A percentile compares a stretch with the other conserved stretches of the same genome.
Evolutionary conservation across 1,284 basidiomycete species (phyloP).

Genomic region (Fomitopsis pinicola): DNA sequence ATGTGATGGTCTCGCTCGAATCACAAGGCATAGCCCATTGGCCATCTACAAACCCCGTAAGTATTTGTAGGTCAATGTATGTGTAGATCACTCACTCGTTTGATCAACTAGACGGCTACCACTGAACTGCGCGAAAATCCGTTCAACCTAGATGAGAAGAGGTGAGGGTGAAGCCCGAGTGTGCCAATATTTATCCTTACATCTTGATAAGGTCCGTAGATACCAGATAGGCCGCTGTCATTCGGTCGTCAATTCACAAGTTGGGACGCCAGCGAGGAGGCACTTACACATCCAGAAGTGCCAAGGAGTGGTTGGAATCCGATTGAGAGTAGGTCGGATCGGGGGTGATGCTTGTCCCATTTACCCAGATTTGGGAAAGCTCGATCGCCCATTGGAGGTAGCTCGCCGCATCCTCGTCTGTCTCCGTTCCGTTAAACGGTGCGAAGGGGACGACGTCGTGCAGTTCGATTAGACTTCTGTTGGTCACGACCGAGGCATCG

Average conservation of each 20-base stretch:
- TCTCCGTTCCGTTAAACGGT: conserved; percentile 45
- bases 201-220: conserved; percentile 80
- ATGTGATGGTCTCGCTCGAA: conserved; percentile 59
- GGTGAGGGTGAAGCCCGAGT: neutral
- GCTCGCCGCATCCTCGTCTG: conserved; percentile 54
- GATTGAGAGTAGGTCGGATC: conserved; percentile 64
- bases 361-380: conserved; percentile 59
- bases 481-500: conserved; percentile 60
- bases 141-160: conserved; percentile 49
- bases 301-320: conserved; percentile 57
- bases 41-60: conserved; percentile 39
- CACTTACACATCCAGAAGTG: conserved; percentile 72
- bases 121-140: conserved; percentile 59
- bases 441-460: conserved; percentile 70
- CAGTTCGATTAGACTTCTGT: conserved; percentile 61
- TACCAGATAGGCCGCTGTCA: conserved; percentile 67
- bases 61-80: too few relatives aligned
- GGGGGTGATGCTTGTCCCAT: conserved; percentile 51
- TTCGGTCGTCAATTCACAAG: neutral
- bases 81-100: conserved; percentile 23
- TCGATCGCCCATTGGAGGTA: conserved; percentile 83
- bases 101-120: conserved; percentile 69
- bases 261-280: conserved; percentile 2
- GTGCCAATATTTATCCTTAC: conserved; percentile 34
- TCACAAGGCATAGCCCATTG: conserved; percentile 84